These are phyloP conservation scores for Clarireedia sp. DNA, from an alignment of 2,329 filamentous ascomycete species.

Conservation along the genomic window DNA sequence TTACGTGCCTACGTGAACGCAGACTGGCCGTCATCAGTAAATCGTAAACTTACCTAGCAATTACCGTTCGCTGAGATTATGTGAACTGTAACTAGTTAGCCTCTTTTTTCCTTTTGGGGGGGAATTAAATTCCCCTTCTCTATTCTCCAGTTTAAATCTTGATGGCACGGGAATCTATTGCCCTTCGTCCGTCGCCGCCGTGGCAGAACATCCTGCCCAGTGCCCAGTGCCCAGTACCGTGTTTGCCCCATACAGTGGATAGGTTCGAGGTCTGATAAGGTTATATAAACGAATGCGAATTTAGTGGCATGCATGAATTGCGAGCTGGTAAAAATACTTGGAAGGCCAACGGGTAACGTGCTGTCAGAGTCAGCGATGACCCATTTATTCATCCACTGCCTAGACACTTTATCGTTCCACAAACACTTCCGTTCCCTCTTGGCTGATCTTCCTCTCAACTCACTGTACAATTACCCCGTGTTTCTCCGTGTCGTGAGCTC, in stretches of 20 bases:
- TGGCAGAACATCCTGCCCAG: not conserved
- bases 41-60: not conserved
- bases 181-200: not conserved
- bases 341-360: too few species aligned
- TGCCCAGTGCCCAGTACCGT: not conserved
- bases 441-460: too few species aligned
- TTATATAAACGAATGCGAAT: conserved; percentile 4
- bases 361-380: too few species aligned
- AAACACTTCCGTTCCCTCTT: too few species aligned
- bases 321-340: too few species aligned
- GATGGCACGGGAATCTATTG: not conserved
- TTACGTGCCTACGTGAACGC: too few species aligned
- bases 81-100: too few species aligned
- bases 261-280: not conserved
- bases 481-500: too few species aligned
- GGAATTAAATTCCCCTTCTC: not conserved
- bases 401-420: too few species aligned
- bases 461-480: too few species aligned
- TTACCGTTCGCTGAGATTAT: not conserved
- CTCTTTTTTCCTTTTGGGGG: not conserved
- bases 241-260: not conserved
- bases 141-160: not conserved
- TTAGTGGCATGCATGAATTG: not conserved
- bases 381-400: too few species aligned
- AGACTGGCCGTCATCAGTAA: not conserved